Conservation (phyloP, 257 asterid species). For the Fraxinus pennsylvanica region DNA sequence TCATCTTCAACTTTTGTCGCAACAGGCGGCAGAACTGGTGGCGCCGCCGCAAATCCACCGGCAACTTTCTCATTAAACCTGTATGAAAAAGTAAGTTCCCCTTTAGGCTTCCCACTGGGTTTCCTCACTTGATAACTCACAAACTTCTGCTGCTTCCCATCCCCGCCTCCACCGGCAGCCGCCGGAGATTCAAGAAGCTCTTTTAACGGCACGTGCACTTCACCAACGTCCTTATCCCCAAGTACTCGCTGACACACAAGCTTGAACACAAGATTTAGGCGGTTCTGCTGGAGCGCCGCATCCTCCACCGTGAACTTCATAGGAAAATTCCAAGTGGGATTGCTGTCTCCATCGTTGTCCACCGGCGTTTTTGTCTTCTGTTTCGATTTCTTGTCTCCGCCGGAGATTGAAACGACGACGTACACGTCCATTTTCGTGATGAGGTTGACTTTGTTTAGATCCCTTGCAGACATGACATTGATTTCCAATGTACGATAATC, state of each 20-base stretch:
- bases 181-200: conserved; percentile 59
- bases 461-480: conserved; percentile 54
- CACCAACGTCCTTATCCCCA: conserved; percentile 69
- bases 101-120: conserved; percentile 76
- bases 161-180: conserved; percentile 22
- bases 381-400: conserved; percentile 35
- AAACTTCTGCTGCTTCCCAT: conserved; percentile 37
- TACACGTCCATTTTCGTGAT: conserved; percentile 63
- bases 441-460: conserved; percentile 57
- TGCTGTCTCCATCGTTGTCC: conserved; percentile 47
- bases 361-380: conserved; percentile 58
- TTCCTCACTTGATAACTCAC: conserved; percentile 78
- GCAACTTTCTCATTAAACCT: conserved; percentile 45
- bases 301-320: conserved; percentile 67
- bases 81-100: conserved; percentile 65
- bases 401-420: conserved; percentile 62
- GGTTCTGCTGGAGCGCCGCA: conserved; percentile 54
- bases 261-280: conserved; percentile 51
- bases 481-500: conserved; percentile 52
- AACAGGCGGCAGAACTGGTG: conserved; percentile 27
- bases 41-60: conserved; percentile 17
- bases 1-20: conserved; percentile 28
- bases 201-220: conserved; percentile 59
- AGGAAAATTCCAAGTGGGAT: conserved; percentile 68
- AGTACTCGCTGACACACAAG: conserved; percentile 55